A percentile compares a stretch with the other conserved stretches of the same genome.
Evolutionary conservation across 148 eudicot species (phyloP).

Genomic region (Linanthus parryae): DNA sequence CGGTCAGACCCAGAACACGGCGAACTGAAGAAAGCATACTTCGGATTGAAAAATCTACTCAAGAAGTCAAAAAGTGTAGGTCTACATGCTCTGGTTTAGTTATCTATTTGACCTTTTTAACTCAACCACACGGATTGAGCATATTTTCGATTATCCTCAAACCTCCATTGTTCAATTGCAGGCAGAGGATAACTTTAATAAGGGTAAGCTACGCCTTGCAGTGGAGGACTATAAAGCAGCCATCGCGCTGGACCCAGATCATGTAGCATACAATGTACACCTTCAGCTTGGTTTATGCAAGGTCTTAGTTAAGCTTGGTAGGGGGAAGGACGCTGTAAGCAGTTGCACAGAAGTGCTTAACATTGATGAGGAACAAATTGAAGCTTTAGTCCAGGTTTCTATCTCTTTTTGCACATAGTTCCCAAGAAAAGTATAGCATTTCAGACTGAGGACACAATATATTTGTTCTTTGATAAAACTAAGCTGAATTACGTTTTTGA

Average conservation of each 20-base stretch:
- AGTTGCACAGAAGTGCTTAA: constrained; percentile 66
- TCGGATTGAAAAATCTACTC: constrained; percentile 77
- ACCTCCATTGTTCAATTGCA: constrained; percentile 2
- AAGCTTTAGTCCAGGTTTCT: constrained; percentile 56
- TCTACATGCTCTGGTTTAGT: too few relatives aligned
- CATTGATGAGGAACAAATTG: constrained; percentile 72
- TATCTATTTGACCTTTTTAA: too few relatives aligned
- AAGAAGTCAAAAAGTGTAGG: constrained; percentile 88
- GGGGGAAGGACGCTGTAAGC: constrained; percentile 79
- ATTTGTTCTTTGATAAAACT: too few relatives aligned
- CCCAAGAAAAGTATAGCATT: too few relatives aligned
- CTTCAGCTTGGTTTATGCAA: constrained; percentile 93
- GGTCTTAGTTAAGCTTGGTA: constrained; percentile 76
- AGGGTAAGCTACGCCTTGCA: constrained; percentile 84
- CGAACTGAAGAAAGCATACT: constrained; percentile 89
- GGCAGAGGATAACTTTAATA: constrained; percentile 77
- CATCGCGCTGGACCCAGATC: constrained; percentile 79
- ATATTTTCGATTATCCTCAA: constrained; percentile 5
- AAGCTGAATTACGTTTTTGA: too few relatives aligned
- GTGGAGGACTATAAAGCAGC: constrained; percentile 88
- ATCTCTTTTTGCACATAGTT: too few relatives aligned
- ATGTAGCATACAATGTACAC: constrained; percentile 74
- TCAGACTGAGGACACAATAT: too few relatives aligned
- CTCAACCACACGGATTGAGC: too few relatives aligned
- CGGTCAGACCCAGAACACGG: constrained; percentile 92